phyloP scores from a whole-genome alignment of 1,284 basidiomycete species.

The Trichosporon coremiiforme region DNA sequence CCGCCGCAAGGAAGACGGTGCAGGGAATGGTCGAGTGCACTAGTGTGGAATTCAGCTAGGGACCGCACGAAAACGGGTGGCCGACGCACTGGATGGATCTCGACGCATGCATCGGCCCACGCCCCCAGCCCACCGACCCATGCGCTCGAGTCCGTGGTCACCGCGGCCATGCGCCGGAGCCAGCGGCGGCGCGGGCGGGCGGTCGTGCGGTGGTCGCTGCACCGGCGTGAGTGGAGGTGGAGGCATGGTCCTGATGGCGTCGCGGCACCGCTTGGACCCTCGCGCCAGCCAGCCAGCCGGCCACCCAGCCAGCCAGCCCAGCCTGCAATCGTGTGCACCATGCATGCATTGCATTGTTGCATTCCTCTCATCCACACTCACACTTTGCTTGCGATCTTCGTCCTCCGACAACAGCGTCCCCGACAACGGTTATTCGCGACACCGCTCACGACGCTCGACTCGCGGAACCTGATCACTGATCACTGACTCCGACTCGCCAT shows the following conservation, averaged over 20 bases:
- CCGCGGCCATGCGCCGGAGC: neutral
- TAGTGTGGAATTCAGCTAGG: neutral
- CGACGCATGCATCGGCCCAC: too few species aligned
- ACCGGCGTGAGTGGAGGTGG: neutral
- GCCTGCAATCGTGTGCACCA: neutral
- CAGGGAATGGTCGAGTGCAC: neutral
- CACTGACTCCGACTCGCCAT: neutral
- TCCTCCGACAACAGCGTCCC: neutral
- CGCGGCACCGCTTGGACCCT: slow-evolving; percentile 1
- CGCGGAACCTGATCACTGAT: neutral
- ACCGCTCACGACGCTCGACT: neutral
- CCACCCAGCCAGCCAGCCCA: neutral
- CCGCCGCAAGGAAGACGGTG: too few species aligned
- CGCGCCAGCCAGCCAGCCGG: neutral
- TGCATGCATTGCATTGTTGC: neutral
- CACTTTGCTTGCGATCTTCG: neutral
- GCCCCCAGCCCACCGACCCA: too few species aligned
- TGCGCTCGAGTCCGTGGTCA: too few species aligned
- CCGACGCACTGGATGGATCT: too few species aligned
- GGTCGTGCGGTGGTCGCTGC: neutral
- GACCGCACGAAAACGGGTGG: neutral
- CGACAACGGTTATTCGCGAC: too few species aligned
- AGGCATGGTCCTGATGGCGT: neutral
- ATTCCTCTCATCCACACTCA: neutral
- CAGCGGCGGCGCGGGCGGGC: neutral